Conservation (phyloP, 1,284 basidiomycete genomes). For the Cryptococcus jaspeensis region DNA sequence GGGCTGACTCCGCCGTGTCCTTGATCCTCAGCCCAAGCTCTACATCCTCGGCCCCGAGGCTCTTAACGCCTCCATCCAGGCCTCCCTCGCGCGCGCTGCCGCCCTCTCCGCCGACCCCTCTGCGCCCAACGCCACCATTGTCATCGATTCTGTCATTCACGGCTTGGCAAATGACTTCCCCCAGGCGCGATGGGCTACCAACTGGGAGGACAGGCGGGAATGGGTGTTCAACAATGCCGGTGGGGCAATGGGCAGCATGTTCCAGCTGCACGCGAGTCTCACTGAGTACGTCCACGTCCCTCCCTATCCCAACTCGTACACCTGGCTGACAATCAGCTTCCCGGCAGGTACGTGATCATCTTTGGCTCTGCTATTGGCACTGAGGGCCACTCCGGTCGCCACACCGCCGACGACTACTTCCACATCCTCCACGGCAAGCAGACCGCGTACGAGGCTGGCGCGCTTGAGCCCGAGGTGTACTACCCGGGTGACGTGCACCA, state of each 20-base stretch:
- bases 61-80: constrained; percentile 66
- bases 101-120: constrained; percentile 12
- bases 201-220: constrained; percentile 60
- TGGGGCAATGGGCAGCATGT: constrained; percentile 96
- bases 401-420: constrained; percentile 93
- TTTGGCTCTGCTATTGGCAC: constrained; percentile 96
- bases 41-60: constrained; percentile 69
- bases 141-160: constrained; percentile 61
- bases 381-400: constrained; percentile 90
- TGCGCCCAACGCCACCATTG: constrained; percentile 61
- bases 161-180: constrained; percentile 70
- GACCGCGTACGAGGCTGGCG: constrained; percentile 82
- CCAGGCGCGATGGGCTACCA: constrained; percentile 61
- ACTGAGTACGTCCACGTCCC: constrained; percentile 71
- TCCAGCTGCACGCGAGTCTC: constrained; percentile 89
- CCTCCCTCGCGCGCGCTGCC: constrained; percentile 62
- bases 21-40: constrained; percentile 53
- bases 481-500: constrained; percentile 78
- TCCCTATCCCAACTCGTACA: background rate
- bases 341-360: constrained; percentile 61
- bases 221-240: constrained; percentile 99
- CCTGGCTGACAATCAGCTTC: too few relatives aligned
- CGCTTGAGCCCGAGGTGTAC: constrained; percentile 79
- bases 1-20: background rate
- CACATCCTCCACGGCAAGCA: constrained; percentile 91